Evolutionary conservation across 2,329 filamentous ascomycete species (phyloP).

Genomic region (Clarireedia hainanense): DNA sequence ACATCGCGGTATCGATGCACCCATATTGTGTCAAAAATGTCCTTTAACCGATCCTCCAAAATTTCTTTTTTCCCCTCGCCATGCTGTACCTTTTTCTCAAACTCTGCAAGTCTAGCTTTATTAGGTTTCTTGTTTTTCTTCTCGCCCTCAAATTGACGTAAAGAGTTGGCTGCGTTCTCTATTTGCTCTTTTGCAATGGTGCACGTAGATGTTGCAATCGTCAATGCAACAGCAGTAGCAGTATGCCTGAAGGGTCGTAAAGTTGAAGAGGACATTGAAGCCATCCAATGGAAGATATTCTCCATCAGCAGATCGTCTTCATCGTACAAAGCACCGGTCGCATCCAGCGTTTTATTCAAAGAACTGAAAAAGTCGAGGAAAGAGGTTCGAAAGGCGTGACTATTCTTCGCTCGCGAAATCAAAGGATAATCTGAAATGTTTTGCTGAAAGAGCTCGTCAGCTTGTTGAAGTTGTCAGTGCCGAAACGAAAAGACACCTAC

Average conservation of each 20-base stretch:
- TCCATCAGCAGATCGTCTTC: slow-evolving; percentile 64
- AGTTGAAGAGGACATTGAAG: slow-evolving; percentile 80
- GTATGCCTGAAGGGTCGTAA: slow-evolving; percentile 92
- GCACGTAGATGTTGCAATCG: slow-evolving; percentile 72
- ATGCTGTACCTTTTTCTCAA: slow-evolving; percentile 60
- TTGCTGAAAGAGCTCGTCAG: slow-evolving; percentile 38
- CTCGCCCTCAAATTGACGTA: slow-evolving; percentile 72
- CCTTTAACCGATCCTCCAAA: slow-evolving; percentile 62
- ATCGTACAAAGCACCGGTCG: slow-evolving; percentile 73
- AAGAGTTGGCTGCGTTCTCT: slow-evolving; percentile 64
- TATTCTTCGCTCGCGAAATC: slow-evolving; percentile 71
- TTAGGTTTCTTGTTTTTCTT: slow-evolving; percentile 67
- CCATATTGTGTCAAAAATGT: slow-evolving; percentile 88
- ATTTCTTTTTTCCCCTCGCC: slow-evolving; percentile 41
- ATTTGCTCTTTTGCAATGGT: slow-evolving; percentile 63
- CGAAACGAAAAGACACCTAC: slow-evolving; percentile 37
- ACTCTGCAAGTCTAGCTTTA: slow-evolving; percentile 66
- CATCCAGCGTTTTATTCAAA: slow-evolving; percentile 69
- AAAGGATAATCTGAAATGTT: slow-evolving; percentile 87
- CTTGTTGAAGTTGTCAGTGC: not conserved
- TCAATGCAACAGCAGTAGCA: slow-evolving; percentile 74
- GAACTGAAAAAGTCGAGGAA: slow-evolving; percentile 73
- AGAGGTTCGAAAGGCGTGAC: slow-evolving; percentile 67
- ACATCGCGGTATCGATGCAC: slow-evolving; percentile 94
- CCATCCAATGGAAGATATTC: slow-evolving; percentile 84